A percentile compares a stretch with the other conserved stretches of the same genome.
These are phyloP conservation scores for Arthrobotrys sinensis DNA, from an alignment of 2,329 filamentous ascomycete species.

Conservation along the genomic window DNA sequence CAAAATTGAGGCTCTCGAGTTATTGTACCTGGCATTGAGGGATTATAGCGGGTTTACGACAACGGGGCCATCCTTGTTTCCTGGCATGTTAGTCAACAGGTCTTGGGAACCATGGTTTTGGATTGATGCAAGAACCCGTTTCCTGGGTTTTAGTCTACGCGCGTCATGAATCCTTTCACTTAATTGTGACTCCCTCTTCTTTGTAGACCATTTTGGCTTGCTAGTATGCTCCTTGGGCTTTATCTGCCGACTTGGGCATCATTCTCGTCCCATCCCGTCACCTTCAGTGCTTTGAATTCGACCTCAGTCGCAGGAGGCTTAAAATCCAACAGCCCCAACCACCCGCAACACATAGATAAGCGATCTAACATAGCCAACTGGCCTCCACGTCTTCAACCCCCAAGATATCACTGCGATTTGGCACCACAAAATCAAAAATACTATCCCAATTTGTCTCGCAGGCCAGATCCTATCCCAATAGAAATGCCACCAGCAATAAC, in stretches of 20 bases:
- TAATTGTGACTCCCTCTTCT: neutral
- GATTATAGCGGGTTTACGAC: conserved; percentile 2
- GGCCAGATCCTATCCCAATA: too few species aligned
- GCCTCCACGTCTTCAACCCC: neutral
- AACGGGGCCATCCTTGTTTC: conserved; percentile 16
- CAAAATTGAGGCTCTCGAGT: neutral
- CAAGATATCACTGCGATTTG: neutral
- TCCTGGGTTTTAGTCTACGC: neutral
- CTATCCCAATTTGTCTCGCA: too few species aligned
- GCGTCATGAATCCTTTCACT: neutral
- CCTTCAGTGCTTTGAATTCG: neutral
- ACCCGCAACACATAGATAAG: conserved; percentile 29
- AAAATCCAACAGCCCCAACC: conserved; percentile 48
- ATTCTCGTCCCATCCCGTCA: neutral
- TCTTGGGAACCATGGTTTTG: conserved; percentile 12
- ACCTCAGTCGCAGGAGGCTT: neutral
- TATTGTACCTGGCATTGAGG: neutral
- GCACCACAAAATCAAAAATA: neutral
- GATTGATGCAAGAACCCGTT: conserved; percentile 17
- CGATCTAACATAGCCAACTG: neutral
- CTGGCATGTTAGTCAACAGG: conserved; percentile 13
- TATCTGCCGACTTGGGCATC: neutral
- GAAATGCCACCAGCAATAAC: conserved; percentile 29
- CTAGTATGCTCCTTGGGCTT: neutral
- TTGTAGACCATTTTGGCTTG: neutral